phyloP scores from a whole-genome alignment of 129 eudicot species.

The Flaveria bidentis region DNA sequence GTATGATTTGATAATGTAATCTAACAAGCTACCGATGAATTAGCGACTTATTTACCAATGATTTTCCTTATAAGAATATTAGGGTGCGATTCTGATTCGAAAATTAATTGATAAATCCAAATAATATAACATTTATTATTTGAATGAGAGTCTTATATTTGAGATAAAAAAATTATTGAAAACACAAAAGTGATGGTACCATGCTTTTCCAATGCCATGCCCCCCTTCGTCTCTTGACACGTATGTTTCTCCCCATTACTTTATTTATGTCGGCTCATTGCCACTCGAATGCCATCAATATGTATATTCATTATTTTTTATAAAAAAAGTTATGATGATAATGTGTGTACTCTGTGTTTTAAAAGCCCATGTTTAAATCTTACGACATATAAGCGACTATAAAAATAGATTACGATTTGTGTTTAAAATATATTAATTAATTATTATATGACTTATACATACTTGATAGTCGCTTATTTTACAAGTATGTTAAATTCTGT shows the following conservation, averaged over 20 bases:
- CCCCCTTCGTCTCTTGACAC: neutral
- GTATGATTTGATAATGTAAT: neutral
- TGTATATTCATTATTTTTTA: neutral
- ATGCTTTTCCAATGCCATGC: neutral
- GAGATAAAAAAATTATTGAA: neutral
- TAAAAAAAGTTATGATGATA: too few species aligned
- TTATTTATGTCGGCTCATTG: neutral
- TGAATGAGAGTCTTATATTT: too few species aligned
- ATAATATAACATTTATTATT: too few species aligned
- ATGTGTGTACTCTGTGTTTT: too few species aligned
- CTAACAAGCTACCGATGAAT: too few species aligned
- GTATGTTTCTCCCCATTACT: neutral
- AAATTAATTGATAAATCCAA: too few species aligned
- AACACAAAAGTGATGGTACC: neutral
- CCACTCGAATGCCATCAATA: neutral
- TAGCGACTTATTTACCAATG: neutral
- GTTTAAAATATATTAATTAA: neutral
- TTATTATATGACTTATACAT: neutral
- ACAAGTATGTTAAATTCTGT: neutral
- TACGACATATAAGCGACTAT: too few species aligned
- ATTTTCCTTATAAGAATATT: too few species aligned
- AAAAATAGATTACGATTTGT: too few species aligned
- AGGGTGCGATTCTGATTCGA: accelerated
- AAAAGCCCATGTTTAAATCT: too few species aligned
- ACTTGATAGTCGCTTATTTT: neutral